Conservation (phyloP, 208 protist species). For the Trypanosoma scelopori region DNA sequence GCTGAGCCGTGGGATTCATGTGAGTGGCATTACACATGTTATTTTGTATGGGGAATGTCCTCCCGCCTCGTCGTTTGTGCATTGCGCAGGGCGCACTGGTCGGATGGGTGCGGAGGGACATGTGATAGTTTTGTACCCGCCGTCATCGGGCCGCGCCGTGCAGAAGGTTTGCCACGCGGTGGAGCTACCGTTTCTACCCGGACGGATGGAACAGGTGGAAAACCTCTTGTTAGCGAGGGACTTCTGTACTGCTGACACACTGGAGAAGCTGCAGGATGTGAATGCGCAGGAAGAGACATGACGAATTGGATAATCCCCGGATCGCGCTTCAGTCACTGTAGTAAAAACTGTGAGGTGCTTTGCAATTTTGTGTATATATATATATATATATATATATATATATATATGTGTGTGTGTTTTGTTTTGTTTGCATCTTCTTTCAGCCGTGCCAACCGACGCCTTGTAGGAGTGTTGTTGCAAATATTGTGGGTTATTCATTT, state of each 20-base stretch:
- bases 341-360: too few species aligned
- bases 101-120: slow-evolving; percentile 81
- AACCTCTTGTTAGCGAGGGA: slow-evolving; percentile 32
- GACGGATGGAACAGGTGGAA: slow-evolving; percentile 59
- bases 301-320: too few species aligned
- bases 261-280: slow-evolving; percentile 15
- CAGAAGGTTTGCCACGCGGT: slow-evolving; percentile 75
- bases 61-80: slow-evolving; percentile 64
- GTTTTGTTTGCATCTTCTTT: too few species aligned
- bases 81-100: slow-evolving; percentile 86
- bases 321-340: too few species aligned
- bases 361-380: too few species aligned
- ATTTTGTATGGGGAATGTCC: slow-evolving; percentile 77
- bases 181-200: slow-evolving; percentile 67
- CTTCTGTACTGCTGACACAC: slow-evolving; percentile 19
- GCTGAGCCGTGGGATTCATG: slow-evolving; percentile 80
- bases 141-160: slow-evolving; percentile 59
- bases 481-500: too few species aligned
- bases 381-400: too few species aligned
- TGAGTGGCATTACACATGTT: slow-evolving; percentile 81
- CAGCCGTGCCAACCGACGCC: too few species aligned
- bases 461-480: too few species aligned
- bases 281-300: background rate
- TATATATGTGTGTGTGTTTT: too few species aligned
- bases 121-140: slow-evolving; percentile 78